Conservation (phyloP, 371 early-diverging fungal species). For the Mucor indicus region DNA sequence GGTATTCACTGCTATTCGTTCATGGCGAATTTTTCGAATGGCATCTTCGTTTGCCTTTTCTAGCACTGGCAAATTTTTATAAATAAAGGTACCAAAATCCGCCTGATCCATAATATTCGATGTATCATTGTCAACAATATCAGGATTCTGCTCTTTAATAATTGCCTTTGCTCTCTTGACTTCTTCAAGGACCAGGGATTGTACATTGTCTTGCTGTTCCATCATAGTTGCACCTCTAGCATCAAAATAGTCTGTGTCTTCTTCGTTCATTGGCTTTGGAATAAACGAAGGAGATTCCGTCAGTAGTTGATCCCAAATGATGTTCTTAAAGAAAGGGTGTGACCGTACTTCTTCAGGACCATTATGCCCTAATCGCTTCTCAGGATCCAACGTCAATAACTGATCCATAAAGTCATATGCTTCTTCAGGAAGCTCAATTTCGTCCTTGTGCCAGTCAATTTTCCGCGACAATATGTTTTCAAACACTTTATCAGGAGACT, state of each 20-base stretch:
- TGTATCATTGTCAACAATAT: constrained; percentile 4
- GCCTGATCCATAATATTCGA: constrained; percentile 23
- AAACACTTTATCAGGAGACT: constrained; percentile 80
- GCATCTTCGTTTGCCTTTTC: constrained; percentile 88
- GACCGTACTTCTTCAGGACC: constrained; percentile 66
- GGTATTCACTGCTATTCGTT: constrained; percentile 24
- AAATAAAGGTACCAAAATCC: constrained; percentile 91
- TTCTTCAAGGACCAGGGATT: constrained; percentile 21
- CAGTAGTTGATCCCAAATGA: constrained; percentile 71
- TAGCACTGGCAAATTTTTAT: constrained; percentile 84
- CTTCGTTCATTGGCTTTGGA: constrained; percentile 72
- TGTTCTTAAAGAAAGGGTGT: constrained; percentile 63
- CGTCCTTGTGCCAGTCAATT: constrained; percentile 70
- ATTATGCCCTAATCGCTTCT: constrained; percentile 69
- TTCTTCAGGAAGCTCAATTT: constrained; percentile 73
- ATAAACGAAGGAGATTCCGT: constrained; percentile 78
- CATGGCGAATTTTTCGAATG: constrained; percentile 66
- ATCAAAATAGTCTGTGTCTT: constrained; percentile 96
- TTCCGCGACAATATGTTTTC: constrained; percentile 78
- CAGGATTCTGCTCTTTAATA: constrained; percentile 42
- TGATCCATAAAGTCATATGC: constrained; percentile 86
- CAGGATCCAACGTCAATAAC: constrained; percentile 74
- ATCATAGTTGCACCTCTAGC: constrained; percentile 71
- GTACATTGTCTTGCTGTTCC: constrained; percentile 21
- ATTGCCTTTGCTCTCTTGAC: constrained; percentile 40